Conservation (phyloP, 805 yeast genomes). For the Suhomyces sp. region DNA sequence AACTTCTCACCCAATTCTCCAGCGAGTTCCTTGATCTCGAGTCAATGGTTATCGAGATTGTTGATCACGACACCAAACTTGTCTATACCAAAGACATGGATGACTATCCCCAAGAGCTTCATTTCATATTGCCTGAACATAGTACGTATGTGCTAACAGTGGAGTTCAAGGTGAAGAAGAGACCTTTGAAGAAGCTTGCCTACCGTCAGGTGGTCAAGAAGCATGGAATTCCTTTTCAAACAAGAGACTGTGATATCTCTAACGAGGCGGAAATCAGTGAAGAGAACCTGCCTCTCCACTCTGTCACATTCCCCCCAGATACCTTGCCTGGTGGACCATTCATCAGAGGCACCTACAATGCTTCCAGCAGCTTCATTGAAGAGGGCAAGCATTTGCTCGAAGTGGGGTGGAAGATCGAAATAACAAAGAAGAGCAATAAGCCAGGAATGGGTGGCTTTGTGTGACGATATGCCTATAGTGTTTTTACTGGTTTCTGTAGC, state of each 20-base stretch:
- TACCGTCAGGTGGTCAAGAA: slow-evolving; percentile 31
- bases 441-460: slow-evolving; percentile 13
- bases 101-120: slow-evolving; percentile 22
- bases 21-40: slow-evolving; percentile 25
- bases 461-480: no score
- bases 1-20: slow-evolving; percentile 15
- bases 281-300: slow-evolving; percentile 17
- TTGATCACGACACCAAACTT: slow-evolving; percentile 24
- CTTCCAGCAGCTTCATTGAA: slow-evolving; percentile 21
- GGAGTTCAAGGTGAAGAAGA: slow-evolving; percentile 21
- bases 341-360: slow-evolving; percentile 27
- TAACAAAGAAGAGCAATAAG: slow-evolving; percentile 17
- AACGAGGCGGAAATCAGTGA: slow-evolving; percentile 16
- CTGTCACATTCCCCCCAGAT: slow-evolving; percentile 25
- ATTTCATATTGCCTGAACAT: slow-evolving; percentile 25
- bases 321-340: slow-evolving; percentile 30
- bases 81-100: slow-evolving; percentile 25
- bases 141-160: slow-evolving; percentile 23
- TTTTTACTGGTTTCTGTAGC: no score
- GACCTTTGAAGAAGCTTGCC: slow-evolving; percentile 19
- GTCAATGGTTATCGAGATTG: slow-evolving; percentile 26
- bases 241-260: slow-evolving; percentile 18
- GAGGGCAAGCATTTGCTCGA: slow-evolving; percentile 16
- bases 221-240: slow-evolving; percentile 24
- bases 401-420: slow-evolving; percentile 20